Evolutionary conservation across 2,329 filamentous ascomycete species (phyloP).

Genomic region (Phaeophleospora eucalypticola): DNA sequence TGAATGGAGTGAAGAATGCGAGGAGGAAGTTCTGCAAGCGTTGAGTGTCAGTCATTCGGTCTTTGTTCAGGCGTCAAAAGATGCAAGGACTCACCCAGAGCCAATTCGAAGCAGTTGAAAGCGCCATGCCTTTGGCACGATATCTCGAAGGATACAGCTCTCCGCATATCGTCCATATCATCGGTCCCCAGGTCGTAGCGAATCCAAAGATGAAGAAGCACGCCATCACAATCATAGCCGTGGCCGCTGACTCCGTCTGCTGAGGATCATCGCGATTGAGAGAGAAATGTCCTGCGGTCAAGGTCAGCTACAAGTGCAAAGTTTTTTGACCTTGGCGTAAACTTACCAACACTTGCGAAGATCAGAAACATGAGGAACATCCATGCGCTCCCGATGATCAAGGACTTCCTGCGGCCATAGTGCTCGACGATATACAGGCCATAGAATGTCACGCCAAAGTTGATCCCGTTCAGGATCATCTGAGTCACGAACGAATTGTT

Average conservation of each 20-base stretch:
- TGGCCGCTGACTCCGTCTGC: slow-evolving; percentile 45
- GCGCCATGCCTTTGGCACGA: slow-evolving; percentile 40
- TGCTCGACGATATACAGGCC: slow-evolving; percentile 45
- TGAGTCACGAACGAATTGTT: slow-evolving; percentile 41
- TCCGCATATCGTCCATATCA: slow-evolving; percentile 55
- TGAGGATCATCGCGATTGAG: slow-evolving; percentile 34
- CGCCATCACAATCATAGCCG: slow-evolving; percentile 63
- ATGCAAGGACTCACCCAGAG: slow-evolving; percentile 27
- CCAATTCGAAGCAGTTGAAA: slow-evolving; percentile 62
- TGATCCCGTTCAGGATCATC: slow-evolving; percentile 44
- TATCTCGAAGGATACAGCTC: slow-evolving; percentile 57
- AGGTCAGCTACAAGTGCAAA: slow-evolving; percentile 25
- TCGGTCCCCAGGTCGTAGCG: slow-evolving; percentile 65
- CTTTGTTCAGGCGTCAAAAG: too few species aligned
- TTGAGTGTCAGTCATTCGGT: background rate
- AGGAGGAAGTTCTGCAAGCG: slow-evolving; percentile 11
- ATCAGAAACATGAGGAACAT: slow-evolving; percentile 55
- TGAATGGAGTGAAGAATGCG: slow-evolving; percentile 74
- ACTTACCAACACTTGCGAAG: slow-evolving; percentile 31
- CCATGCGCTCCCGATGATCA: slow-evolving; percentile 41
- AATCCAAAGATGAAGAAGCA: slow-evolving; percentile 65
- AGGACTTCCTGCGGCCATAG: slow-evolving; percentile 43
- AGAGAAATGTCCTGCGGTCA: slow-evolving; percentile 45
- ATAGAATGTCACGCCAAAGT: slow-evolving; percentile 43
- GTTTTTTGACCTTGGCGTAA: background rate